phyloP scores from a whole-genome alignment of 176 grass and related monocot species.

The Eragrostis nindensis region DNA sequence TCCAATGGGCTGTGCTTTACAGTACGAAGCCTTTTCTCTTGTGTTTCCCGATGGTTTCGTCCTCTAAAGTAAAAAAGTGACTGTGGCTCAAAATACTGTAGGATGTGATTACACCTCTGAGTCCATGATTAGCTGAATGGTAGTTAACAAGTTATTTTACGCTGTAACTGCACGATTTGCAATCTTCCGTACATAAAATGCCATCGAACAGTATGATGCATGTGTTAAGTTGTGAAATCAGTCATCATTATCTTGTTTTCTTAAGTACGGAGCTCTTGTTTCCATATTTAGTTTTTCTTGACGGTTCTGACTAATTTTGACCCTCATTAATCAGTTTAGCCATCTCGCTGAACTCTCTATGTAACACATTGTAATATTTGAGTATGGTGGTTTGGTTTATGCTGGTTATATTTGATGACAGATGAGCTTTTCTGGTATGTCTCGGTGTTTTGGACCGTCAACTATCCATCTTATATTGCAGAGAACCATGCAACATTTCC shows the following conservation, averaged over 20 bases:
- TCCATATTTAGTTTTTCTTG: slow-evolving; percentile 1
- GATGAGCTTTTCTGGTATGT: neutral
- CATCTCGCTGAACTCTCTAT: neutral
- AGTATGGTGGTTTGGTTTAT: neutral
- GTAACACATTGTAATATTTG: neutral
- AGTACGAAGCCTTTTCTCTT: slow-evolving; percentile 42
- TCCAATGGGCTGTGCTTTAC: slow-evolving; percentile 41
- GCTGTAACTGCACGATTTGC: too few relatives aligned
- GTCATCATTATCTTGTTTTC: neutral
- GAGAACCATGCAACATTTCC: neutral
- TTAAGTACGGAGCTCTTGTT: neutral
- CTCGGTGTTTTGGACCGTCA: neutral
- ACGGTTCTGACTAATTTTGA: neutral
- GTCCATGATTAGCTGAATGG: slow-evolving; percentile 17
- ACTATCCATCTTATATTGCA: neutral
- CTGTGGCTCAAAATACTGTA: slow-evolving; percentile 15
- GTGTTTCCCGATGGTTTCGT: slow-evolving; percentile 38
- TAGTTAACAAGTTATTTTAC: neutral
- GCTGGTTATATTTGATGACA: neutral
- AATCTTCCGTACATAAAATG: neutral
- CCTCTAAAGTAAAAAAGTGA: slow-evolving; percentile 32
- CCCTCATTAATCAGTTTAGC: neutral
- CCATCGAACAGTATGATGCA: neutral
- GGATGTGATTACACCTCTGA: slow-evolving; percentile 6
- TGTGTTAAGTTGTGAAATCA: neutral